Evolutionary conservation across 345 rosid genomes (phyloP).

Genomic region (Psidium friedrichsthalianum): DNA sequence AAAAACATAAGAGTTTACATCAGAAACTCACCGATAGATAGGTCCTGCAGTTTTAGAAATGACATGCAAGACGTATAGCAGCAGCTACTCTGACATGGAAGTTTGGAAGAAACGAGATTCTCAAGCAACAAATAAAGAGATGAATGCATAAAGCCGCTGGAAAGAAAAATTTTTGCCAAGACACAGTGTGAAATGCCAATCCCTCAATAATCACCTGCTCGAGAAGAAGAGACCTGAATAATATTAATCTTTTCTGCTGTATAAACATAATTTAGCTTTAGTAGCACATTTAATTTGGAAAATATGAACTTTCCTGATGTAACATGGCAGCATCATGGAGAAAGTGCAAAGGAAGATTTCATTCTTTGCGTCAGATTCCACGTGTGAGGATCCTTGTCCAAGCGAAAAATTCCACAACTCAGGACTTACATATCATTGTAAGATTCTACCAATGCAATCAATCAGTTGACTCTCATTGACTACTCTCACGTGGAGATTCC

Average conservation of each 20-base stretch:
- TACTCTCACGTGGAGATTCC: constrained; percentile 44
- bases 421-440: constrained; percentile 74
- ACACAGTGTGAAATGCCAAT: constrained; percentile 73
- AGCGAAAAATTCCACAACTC: constrained; percentile 84
- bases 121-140: constrained; percentile 84
- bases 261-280: not conserved
- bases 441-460: constrained; percentile 71
- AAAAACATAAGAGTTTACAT: not conserved
- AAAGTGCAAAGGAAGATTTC: constrained; percentile 41
- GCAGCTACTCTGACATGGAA: constrained; percentile 69
- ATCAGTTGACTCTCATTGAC: constrained; percentile 38
- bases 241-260: not conserved
- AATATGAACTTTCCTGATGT: constrained; percentile 46
- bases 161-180: constrained; percentile 63
- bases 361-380: constrained; percentile 29
- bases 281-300: not conserved
- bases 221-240: constrained; percentile 4
- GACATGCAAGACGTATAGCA: constrained; percentile 68
- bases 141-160: constrained; percentile 84
- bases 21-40: constrained; percentile 51
- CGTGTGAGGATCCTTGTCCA: constrained; percentile 26
- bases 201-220: constrained; percentile 64
- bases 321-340: constrained; percentile 62
- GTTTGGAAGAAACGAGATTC: constrained; percentile 58
- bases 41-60: constrained; percentile 47